A percentile compares a stretch with the other conserved stretches of the same genome.
These are phyloP conservation scores for Remersonia thermophila DNA, from an alignment of 2,329 filamentous ascomycete species.

Conservation along the genomic window DNA sequence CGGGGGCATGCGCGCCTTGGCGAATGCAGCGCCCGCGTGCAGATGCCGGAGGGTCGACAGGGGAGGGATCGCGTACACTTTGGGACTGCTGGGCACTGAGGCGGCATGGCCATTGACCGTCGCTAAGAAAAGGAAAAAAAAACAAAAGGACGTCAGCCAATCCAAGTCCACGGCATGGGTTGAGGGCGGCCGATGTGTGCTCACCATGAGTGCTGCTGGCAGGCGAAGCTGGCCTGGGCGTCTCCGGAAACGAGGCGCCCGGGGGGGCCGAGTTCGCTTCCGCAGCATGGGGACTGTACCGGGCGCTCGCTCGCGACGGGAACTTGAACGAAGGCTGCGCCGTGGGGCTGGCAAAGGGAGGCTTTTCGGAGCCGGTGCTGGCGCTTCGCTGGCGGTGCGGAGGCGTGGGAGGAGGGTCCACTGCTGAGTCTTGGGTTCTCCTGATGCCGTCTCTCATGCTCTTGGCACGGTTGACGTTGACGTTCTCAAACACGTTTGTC, in stretches of 20 bases:
- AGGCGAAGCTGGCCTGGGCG: slow-evolving; percentile 7
- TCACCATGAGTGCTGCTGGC: slow-evolving; percentile 13
- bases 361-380: slow-evolving; percentile 20
- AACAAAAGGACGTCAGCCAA: too few relatives aligned
- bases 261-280: slow-evolving; percentile 13
- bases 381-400: slow-evolving; percentile 21
- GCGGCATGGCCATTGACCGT: slow-evolving; percentile 13
- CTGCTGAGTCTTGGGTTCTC: background rate
- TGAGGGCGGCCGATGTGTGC: too few relatives aligned
- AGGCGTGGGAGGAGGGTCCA: slow-evolving; percentile 9
- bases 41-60: background rate
- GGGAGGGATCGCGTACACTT: slow-evolving; percentile 34
- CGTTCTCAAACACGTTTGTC: slow-evolving; percentile 42
- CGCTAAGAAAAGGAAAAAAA: slow-evolving; percentile 2
- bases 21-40: slow-evolving; percentile 6
- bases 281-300: slow-evolving; percentile 11
- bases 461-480: slow-evolving; percentile 31
- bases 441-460: slow-evolving; percentile 28
- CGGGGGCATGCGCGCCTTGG: background rate
- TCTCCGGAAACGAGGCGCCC: slow-evolving; percentile 8
- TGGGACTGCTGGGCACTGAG: slow-evolving; percentile 23
- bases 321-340: slow-evolving; percentile 4
- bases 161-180: too few relatives aligned
- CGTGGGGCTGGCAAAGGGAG: slow-evolving; percentile 2
- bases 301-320: slow-evolving; percentile 12